Conservation (phyloP, 495 filamentous ascomycete genomes). For the Penicillium canescens region DNA sequence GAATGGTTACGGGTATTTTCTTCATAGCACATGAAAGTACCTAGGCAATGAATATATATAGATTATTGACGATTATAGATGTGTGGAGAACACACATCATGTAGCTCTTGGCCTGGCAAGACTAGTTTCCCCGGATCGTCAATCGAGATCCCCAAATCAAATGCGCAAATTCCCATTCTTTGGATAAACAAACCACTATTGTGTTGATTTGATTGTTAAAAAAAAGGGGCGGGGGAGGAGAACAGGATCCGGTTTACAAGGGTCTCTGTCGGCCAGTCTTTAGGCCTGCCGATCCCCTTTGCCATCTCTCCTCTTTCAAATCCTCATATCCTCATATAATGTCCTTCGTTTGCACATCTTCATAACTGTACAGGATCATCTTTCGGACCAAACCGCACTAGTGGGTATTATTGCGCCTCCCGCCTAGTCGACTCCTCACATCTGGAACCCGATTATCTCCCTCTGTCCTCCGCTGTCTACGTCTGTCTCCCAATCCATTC, state of each 20-base stretch:
- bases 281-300: slow-evolving; percentile 16
- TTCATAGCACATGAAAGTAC: background rate
- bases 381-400: slow-evolving; percentile 6
- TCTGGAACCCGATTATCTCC: slow-evolving; percentile 13
- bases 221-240: slow-evolving; percentile 1
- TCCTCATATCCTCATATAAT: background rate
- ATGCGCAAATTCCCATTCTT: background rate
- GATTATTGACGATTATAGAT: no score
- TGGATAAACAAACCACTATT: background rate
- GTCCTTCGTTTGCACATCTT: slow-evolving; percentile 4
- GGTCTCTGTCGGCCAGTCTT: slow-evolving; percentile 1
- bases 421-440: slow-evolving; percentile 28
- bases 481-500: background rate
- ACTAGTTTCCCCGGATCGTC: slow-evolving; percentile 21
- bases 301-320: slow-evolving; percentile 5
- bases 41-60: background rate
- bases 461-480: slow-evolving; percentile 2
- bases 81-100: background rate
- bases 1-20: background rate
- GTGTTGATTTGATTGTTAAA: background rate
- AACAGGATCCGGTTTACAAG: slow-evolving; percentile 1
- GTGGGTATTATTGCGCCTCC: slow-evolving; percentile 17
- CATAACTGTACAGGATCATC: slow-evolving; percentile 3
- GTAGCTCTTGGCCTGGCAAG: background rate
- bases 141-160: slow-evolving; percentile 7